Conservation (phyloP, 116 monocot species). For the Cymodocea nodosa region DNA sequence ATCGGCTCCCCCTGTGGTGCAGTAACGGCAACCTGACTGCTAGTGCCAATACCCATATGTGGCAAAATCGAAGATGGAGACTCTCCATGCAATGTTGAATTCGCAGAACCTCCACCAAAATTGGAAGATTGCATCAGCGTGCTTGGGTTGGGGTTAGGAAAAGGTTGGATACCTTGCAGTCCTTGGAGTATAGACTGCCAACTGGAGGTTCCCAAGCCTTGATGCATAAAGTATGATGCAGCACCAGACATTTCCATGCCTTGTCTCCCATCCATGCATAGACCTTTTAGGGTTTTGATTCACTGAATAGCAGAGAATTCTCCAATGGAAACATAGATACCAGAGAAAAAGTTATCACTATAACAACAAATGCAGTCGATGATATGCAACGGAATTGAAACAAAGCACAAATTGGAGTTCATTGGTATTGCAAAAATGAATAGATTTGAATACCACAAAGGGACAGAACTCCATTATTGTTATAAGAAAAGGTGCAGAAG, state of each 20-base stretch:
- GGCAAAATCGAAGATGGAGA: conserved; percentile 13
- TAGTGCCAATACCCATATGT: conserved; percentile 1
- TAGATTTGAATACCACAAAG: not conserved
- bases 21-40: not conserved
- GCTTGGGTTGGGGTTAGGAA: conserved; percentile 12
- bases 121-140: conserved; percentile 4
- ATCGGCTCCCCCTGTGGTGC: conserved; percentile 9
- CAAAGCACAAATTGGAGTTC: too few species aligned
- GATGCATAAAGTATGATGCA: conserved; percentile 25
- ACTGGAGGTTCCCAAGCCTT: conserved; percentile 9
- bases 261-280: conserved; percentile 44
- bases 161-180: conserved; percentile 3
- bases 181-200: conserved; percentile 13
- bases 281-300: conserved; percentile 1
- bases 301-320: not conserved
- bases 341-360: not conserved
- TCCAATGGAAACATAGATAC: not conserved
- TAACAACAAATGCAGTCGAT: not conserved
- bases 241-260: conserved; percentile 22
- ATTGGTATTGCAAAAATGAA: too few species aligned
- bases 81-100: conserved; percentile 20
- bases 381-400: too few species aligned
- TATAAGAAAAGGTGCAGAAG: not conserved
- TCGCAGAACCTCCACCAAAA: conserved; percentile 11
- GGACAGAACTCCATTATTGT: not conserved